Evolutionary conservation across 768 basidiomycete genomes (phyloP).

Genomic region (Hygrocybe coccinea): DNA sequence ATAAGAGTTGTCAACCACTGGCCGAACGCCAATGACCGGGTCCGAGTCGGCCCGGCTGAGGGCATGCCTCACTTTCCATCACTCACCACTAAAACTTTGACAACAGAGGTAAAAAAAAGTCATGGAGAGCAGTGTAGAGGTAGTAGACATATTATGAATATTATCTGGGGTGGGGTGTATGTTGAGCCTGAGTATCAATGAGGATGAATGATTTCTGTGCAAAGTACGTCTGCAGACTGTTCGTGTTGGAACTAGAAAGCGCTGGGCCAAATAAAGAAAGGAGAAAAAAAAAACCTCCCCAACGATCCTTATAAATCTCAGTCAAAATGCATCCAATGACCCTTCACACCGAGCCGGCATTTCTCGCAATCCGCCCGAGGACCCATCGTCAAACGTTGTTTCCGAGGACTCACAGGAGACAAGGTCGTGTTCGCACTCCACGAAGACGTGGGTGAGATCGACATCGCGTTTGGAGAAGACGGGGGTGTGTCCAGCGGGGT

Average conservation of each 20-base stretch:
- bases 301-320: constrained; percentile 20
- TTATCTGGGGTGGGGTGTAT: no score
- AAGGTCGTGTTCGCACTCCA: background rate
- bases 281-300: background rate
- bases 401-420: constrained; percentile 11
- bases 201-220: no score
- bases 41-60: no score
- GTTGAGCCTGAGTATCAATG: no score
- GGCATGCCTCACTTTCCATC: no score
- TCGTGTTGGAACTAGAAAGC: background rate
- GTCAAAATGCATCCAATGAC: constrained; percentile 68
- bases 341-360: constrained; percentile 59
- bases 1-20: no score
- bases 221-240: no score
- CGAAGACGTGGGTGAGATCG: background rate
- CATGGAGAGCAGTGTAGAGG: no score
- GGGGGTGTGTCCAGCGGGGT: background rate
- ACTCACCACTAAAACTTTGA: no score
- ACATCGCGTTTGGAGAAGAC: background rate
- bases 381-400: constrained; percentile 62
- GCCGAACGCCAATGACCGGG: no score
- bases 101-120: no score
- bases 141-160: no score
- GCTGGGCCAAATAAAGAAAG: background rate
- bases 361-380: constrained; percentile 66